Conservation (phyloP, 148 eudicot genomes). For the Silene uniflora region DNA sequence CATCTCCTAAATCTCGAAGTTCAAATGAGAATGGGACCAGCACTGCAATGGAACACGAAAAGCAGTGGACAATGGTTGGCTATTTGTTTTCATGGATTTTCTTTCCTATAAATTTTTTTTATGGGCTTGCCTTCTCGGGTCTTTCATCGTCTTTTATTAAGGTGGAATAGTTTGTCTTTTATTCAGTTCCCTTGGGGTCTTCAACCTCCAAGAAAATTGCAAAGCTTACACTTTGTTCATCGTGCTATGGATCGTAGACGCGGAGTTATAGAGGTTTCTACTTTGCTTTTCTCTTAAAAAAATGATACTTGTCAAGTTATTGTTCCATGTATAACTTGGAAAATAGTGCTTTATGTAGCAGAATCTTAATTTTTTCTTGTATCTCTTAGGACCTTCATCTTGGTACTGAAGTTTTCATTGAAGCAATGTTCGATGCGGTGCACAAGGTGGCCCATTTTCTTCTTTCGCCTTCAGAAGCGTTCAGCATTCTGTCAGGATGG, state of each 20-base stretch:
- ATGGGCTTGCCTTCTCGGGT: conserved; percentile 54
- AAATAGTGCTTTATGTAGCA: background rate
- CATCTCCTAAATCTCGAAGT: conserved; percentile 66
- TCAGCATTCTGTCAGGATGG: conserved; percentile 47
- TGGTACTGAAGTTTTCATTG: conserved; percentile 72
- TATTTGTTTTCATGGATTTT: conserved; percentile 54
- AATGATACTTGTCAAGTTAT: background rate
- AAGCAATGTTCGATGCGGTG: conserved; percentile 69
- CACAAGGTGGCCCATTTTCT: conserved; percentile 72
- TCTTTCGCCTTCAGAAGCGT: conserved; percentile 63
- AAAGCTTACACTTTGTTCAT: conserved; percentile 56
- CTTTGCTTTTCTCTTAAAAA: background rate
- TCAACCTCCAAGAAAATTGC: conserved; percentile 42
- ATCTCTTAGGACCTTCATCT: conserved; percentile 75
- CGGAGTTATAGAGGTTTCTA: conserved; percentile 83
- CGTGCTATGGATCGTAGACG: conserved; percentile 91
- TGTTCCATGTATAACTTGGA: background rate
- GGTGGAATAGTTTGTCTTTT: conserved; percentile 30
- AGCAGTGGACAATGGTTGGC: conserved; percentile 46
- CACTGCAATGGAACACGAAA: conserved; percentile 46
- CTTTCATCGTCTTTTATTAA: conserved; percentile 32
- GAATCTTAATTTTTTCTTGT: conserved; percentile 6
- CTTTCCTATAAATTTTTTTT: conserved; percentile 52
- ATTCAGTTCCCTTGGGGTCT: conserved; percentile 22
- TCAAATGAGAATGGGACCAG: conserved; percentile 53